phyloP scores from a whole-genome alignment of 2,329 filamentous ascomycete species.

The Fusarium cyanostomum region DNA sequence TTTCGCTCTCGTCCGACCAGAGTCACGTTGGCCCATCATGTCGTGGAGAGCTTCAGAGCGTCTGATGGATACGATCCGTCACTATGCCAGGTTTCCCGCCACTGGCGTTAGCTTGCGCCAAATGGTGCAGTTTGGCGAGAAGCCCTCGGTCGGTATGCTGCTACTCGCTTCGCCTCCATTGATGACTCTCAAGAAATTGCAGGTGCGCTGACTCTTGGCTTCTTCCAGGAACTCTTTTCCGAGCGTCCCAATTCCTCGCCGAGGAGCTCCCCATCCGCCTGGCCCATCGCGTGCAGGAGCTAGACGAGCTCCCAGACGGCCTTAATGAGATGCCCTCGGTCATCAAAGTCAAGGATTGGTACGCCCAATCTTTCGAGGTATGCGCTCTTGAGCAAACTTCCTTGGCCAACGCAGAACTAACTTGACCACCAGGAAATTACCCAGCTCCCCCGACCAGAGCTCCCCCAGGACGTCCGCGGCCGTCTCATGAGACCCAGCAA shows the following conservation, averaged over 20 bases:
- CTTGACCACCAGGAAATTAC: slow-evolving; percentile 80
- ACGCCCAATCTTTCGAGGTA: slow-evolving; percentile 99
- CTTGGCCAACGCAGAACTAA: slow-evolving; percentile 8
- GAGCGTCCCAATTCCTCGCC: slow-evolving; percentile 96
- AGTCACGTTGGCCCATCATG: slow-evolving; percentile 63
- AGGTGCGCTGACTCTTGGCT: slow-evolving; percentile 17
- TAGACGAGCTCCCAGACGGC: slow-evolving; percentile 91
- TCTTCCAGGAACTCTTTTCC: slow-evolving; percentile 84
- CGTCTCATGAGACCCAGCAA: slow-evolving; percentile 77
- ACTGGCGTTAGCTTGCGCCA: slow-evolving; percentile 96
- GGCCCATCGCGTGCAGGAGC: slow-evolving; percentile 94
- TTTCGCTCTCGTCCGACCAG: slow-evolving; percentile 19
- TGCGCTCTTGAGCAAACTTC: slow-evolving; percentile 5
- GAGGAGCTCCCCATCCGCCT: slow-evolving; percentile 97
- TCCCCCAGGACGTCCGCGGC: slow-evolving; percentile 79
- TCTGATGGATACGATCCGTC: slow-evolving; percentile 96
- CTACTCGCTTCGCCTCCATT: slow-evolving; percentile 83
- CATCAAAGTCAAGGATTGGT: slow-evolving; percentile 95
- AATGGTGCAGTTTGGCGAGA: slow-evolving; percentile 99
- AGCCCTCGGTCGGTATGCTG: slow-evolving; percentile 90
- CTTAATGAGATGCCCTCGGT: slow-evolving; percentile 99
- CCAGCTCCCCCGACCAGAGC: slow-evolving; percentile 78
- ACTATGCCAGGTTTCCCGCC: slow-evolving; percentile 96
- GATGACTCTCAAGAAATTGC: slow-evolving; percentile 75
- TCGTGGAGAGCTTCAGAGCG: slow-evolving; percentile 91